phyloP scores from a whole-genome alignment of 805 yeast genomes.

The Saturnispora besseyi region DNA sequence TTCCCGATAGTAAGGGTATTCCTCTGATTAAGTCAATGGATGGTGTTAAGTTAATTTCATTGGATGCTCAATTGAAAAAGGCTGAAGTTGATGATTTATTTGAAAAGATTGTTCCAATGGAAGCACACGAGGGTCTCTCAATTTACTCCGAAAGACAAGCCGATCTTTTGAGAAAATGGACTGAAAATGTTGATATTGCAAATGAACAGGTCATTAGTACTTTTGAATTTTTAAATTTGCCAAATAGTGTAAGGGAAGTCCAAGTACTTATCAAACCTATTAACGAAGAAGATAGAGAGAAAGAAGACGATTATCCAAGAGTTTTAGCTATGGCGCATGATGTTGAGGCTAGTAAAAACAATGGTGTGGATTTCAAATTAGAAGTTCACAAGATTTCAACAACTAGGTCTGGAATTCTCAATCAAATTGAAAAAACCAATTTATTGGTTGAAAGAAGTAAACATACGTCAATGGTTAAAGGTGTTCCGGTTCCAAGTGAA shows the following conservation, averaged over 20 bases:
- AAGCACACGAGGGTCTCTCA: constrained; percentile 80
- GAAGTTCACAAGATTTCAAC: not conserved
- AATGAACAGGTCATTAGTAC: constrained; percentile 73
- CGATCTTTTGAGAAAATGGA: constrained; percentile 57
- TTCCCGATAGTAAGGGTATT: constrained; percentile 54
- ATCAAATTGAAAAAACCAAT: constrained; percentile 6
- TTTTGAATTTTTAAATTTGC: constrained; percentile 71
- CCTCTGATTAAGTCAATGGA: constrained; percentile 62
- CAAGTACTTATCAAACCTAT: constrained; percentile 25
- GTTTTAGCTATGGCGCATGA: constrained; percentile 33
- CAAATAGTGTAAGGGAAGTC: constrained; percentile 51
- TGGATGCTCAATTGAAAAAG: constrained; percentile 41
- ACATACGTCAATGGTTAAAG: constrained; percentile 24
- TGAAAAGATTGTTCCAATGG: constrained; percentile 72
- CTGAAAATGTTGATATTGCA: constrained; percentile 67
- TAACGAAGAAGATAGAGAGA: constrained; percentile 16
- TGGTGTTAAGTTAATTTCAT: constrained; percentile 52
- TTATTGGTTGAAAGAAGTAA: constrained; percentile 24
- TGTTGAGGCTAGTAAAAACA: constrained; percentile 13
- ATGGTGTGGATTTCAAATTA: not conserved
- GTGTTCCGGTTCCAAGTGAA: not conserved
- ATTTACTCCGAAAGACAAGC: constrained; percentile 88
- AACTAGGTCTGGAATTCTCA: not conserved
- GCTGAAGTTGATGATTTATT: constrained; percentile 50
- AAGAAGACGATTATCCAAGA: constrained; percentile 31